phyloP scores from a whole-genome alignment of 352 stramenopile species.

The Globisporangium spinosum region DNA sequence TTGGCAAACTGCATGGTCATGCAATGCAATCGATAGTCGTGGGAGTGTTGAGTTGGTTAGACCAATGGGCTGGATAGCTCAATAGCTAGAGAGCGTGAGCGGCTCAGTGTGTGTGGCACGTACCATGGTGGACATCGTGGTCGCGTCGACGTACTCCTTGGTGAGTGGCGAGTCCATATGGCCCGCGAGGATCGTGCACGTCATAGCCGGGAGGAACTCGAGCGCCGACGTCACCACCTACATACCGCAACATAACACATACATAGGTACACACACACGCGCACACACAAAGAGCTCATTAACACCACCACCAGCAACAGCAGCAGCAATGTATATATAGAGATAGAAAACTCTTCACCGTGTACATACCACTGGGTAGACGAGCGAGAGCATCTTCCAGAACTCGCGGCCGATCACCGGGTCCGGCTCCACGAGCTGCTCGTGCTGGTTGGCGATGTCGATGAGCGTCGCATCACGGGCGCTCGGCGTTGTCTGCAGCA shows the following conservation, averaged over 20 bases:
- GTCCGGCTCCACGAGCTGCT: constrained; percentile 25
- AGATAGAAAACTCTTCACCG: background rate
- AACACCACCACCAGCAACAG: background rate
- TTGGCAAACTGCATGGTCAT: constrained; percentile 50
- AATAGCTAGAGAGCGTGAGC: background rate
- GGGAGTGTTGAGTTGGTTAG: too few relatives aligned
- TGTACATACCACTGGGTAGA: constrained; percentile 23
- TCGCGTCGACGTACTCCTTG: constrained; percentile 57
- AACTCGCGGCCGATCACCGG: constrained; percentile 20
- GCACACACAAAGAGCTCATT: background rate
- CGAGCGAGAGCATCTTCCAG: constrained; percentile 21
- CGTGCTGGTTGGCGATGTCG: constrained; percentile 20
- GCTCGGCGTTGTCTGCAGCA: background rate
- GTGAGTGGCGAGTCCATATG: constrained; percentile 55
- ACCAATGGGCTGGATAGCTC: too few relatives aligned
- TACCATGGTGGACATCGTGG: constrained; percentile 52
- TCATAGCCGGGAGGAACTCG: constrained; percentile 51
- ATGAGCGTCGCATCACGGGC: constrained; percentile 13
- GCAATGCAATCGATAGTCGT: background rate
- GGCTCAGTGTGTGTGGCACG: background rate
- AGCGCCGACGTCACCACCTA: constrained; percentile 35
- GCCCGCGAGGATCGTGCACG: constrained; percentile 52
- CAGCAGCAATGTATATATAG: background rate
- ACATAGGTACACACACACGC: constrained; percentile 4
- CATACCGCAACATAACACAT: background rate